A percentile compares a stretch with the other conserved stretches of the same genome.
Conservation (phyloP, 305 asterid genomes). For the Ruellia speciosa region DNA sequence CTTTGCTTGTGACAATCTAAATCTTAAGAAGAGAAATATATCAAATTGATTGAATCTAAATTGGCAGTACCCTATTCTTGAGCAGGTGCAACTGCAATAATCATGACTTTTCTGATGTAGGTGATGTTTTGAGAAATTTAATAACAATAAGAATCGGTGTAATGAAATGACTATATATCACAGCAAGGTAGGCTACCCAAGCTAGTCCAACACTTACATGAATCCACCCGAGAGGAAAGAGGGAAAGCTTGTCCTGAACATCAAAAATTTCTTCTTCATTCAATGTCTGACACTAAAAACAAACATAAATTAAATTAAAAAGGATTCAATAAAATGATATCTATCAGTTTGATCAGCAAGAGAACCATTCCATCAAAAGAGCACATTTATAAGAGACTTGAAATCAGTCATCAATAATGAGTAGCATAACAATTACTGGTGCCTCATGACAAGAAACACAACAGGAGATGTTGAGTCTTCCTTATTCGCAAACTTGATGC, state of each 20-base stretch:
- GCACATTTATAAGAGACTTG: conserved; percentile 13
- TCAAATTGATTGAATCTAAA: no score
- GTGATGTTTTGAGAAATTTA: background rate
- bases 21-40: no score
- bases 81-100: no score
- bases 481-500: conserved; percentile 11
- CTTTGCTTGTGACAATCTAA: no score
- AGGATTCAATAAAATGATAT: conserved; percentile 17
- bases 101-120: background rate
- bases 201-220: conserved; percentile 62
- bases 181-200: conserved; percentile 10
- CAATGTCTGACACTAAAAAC: conserved; percentile 79
- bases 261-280: conserved; percentile 94
- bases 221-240: conserved; percentile 96
- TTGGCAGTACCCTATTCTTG: no score
- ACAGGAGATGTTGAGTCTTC: background rate
- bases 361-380: conserved; percentile 7
- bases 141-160: conserved; percentile 7
- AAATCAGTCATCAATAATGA: conserved; percentile 7
- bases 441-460: conserved; percentile 9
- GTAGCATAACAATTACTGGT: conserved; percentile 4
- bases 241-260: conserved; percentile 70
- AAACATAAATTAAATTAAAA: conserved; percentile 13
- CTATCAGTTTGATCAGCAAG: conserved; percentile 9
- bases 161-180: conserved; percentile 13